Evolutionary conservation across 371 early-diverging fungal genomes (phyloP).

Genomic region (Batkoa obscura): DNA sequence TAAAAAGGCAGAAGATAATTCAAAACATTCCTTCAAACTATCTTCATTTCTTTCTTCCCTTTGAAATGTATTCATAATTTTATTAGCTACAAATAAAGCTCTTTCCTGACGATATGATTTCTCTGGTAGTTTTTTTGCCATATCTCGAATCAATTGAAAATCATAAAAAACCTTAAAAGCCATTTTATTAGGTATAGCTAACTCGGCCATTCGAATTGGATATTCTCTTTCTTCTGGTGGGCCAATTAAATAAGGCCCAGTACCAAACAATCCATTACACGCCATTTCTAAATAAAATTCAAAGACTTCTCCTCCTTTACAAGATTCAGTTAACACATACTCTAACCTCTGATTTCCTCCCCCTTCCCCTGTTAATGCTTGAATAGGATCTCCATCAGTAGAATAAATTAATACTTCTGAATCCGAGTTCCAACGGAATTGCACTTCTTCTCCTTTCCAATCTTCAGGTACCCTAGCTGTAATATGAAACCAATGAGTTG

Average conservation of each 20-base stretch:
- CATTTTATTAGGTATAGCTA: slow-evolving; percentile 41
- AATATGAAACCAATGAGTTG: slow-evolving; percentile 78
- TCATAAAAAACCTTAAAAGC: slow-evolving; percentile 57
- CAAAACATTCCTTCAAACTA: slow-evolving; percentile 29
- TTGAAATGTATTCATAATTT: slow-evolving; percentile 53
- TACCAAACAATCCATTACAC: slow-evolving; percentile 86
- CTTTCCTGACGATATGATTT: slow-evolving; percentile 47
- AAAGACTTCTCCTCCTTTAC: slow-evolving; percentile 33
- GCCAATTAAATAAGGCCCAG: slow-evolving; percentile 21
- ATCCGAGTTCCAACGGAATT: slow-evolving; percentile 61
- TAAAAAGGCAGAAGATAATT: slow-evolving; percentile 40
- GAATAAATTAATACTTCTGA: slow-evolving; percentile 84
- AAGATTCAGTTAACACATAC: slow-evolving; percentile 38
- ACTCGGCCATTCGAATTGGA: slow-evolving; percentile 28
- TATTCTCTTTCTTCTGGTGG: slow-evolving; percentile 42
- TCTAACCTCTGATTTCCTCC: slow-evolving; percentile 50
- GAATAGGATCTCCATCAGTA: slow-evolving; percentile 55
- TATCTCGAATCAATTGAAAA: slow-evolving; percentile 52
- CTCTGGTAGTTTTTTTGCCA: slow-evolving; percentile 48
- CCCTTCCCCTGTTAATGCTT: slow-evolving; percentile 73
- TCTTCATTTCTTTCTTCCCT: slow-evolving; percentile 10
- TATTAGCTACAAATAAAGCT: slow-evolving; percentile 62
- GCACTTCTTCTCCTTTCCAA: slow-evolving; percentile 42
- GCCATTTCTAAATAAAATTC: slow-evolving; percentile 75
- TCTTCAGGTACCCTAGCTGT: slow-evolving; percentile 36